phyloP scores from a whole-genome alignment of 2,329 filamentous ascomycete genomes.

The Didymella lethalis region DNA sequence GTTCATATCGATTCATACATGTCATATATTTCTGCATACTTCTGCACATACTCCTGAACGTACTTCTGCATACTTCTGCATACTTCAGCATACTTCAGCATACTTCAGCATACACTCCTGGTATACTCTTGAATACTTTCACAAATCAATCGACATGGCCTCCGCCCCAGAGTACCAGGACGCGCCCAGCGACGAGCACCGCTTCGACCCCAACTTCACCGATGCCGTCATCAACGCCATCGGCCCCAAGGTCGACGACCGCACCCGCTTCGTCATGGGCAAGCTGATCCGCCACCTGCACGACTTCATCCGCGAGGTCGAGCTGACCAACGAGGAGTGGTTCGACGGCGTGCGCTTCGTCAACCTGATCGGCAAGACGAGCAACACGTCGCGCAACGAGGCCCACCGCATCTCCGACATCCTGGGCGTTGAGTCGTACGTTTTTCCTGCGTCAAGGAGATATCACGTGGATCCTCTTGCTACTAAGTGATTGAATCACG shows the following conservation, averaged over 20 bases:
- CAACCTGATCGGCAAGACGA: slow-evolving; percentile 76
- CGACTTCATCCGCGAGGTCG: slow-evolving; percentile 79
- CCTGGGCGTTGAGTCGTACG: slow-evolving; percentile 75
- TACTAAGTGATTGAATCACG: too few species aligned
- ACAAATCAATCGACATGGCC: slow-evolving; percentile 22
- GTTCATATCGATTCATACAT: too few species aligned
- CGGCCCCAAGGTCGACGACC: slow-evolving; percentile 71
- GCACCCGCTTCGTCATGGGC: slow-evolving; percentile 69
- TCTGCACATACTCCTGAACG: too few species aligned
- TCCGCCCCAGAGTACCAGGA: slow-evolving; percentile 36
- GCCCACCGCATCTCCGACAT: slow-evolving; percentile 76
- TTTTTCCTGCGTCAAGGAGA: too few species aligned
- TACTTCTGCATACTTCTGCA: neutral
- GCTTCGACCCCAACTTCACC: slow-evolving; percentile 81
- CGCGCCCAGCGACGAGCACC: slow-evolving; percentile 32
- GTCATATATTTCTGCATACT: too few species aligned
- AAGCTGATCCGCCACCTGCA: slow-evolving; percentile 75
- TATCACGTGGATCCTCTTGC: too few species aligned
- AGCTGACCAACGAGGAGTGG: slow-evolving; percentile 81
- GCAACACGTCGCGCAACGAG: slow-evolving; percentile 74
- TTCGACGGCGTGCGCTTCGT: slow-evolving; percentile 76
- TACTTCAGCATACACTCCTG: neutral
- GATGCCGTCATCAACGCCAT: slow-evolving; percentile 76
- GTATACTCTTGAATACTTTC: too few species aligned
- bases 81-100: too few species aligned